Base-by-base conservation (phyloP, 805 yeast genomes). In the Myxozyma vanderwaltii region DNA sequence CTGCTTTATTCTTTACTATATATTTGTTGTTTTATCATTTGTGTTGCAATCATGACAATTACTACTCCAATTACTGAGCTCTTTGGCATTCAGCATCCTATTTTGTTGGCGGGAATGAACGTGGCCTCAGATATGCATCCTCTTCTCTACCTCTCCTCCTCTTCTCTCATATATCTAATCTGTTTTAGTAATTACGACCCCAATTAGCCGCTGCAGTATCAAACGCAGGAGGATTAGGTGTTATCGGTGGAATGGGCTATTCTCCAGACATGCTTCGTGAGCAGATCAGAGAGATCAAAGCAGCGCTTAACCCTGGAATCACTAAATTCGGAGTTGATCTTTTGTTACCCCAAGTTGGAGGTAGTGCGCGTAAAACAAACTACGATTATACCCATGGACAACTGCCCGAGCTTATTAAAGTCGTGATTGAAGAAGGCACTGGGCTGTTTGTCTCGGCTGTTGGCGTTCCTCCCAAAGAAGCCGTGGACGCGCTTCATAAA, bases 171-270 rank as follows among this genome's bases (percentile, higher is more conserved):
- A 15, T 27, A 29, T 15, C 10, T 29, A 15, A 17, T 17, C 52
- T 10, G 13, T n/a, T 15, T 7, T 23, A 21, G 5, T 29, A 29
- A 27, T 39, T 67, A 51, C 67, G 70, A 17, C 69, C 70, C 38
- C 58, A 41, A 27, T 56, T 67, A 24, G 69, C 69, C 4, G 70
- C 70, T 4, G 70, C 70, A 4, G 70, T 67, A 6, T 64, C 70
- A 35, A 67, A 67, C 40, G 70, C 70, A 3, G 70, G 70, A n/a
- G 70, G 70, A 17, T 54, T 67, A 6, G 70, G 70, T 24, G 70
- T 67, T 35, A 64, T 67, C n/a, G 70, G 70, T 13, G 70, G 68
- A n/a, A 40, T 52, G 13, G 67, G 68, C 24, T 65, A 65, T 49
- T 48, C 56, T 12, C 68, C 68, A 29, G 68, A 65, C 15, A 60